Evolutionary conservation across 176 grass and related monocot species (phyloP), one percentile per base, ranked within the genome.

Genomic region (Dendrocalamus sinicus): DNA sequence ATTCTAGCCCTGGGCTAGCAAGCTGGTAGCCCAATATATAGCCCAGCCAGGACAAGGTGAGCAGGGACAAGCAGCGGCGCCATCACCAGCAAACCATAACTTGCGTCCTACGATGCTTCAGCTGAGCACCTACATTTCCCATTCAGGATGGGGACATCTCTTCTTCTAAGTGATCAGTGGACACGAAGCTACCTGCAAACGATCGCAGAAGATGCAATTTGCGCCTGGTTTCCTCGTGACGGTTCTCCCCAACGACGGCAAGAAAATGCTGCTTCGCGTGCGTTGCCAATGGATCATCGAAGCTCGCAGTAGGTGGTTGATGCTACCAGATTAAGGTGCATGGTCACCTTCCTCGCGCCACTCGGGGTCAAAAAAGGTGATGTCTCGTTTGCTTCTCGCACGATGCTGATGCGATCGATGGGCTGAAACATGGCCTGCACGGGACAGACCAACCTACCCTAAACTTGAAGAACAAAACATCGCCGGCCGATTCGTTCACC

Each of bases 271-370:
- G 13, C 50, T 2, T 32, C 2, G 30, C 30, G 50, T 5, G 9
- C 58, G 22, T 12, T 60, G 58, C 58, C 58, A 60, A 12, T 24
- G 58, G 58, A 60, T 60, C 58, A 12, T 24, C 22, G 22, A 60
- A 60, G 58, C 59, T 67, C 22, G 58, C 24, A 54, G 44, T 78
- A 47, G 84, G 79, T 77, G 78, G 54, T 20, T 69, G 63, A 66
- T 52, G 28, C n/a, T 23, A 87, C 80, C 79, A 83, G 83, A 87
- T 72, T 74, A 35, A 83, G 89, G 84, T 87, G 84, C 41, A 48
- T 68, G 84, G 80, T 90, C 84, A 74, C 89, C 73, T 83, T 86
- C 79, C 48, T 20, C 58, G 11, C 0, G 39, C 55, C 14, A 16
- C 50, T 6, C 0, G 50, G 50, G 14, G 14, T 41, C 6, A 72